Base-by-base conservation (phyloP, 2,329 filamentous ascomycete species). In the Colletotrichum higginsianum region DNA sequence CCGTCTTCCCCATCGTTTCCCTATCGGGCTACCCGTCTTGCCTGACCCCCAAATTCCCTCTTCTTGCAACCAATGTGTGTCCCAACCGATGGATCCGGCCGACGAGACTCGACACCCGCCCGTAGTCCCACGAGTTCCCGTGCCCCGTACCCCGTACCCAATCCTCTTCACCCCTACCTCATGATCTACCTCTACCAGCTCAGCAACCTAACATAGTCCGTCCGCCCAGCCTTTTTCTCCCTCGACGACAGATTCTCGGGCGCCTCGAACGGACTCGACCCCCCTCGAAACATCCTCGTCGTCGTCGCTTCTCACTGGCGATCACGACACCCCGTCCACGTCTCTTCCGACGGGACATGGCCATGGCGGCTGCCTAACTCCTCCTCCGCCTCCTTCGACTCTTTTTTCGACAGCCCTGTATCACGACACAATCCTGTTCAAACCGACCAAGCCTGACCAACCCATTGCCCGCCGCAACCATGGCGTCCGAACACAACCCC, bases 401-500 rank as follows among this genome's bases (percentile, higher is more conserved):
- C 5, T 30, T 57, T 50, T 56, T 57, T 61, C 63, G 63, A 71
- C 42, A 67, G 46, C 35, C 50, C 57, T 58, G 21, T 16, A 67
- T 42, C n/a, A 61, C 40, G 38, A 57, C n/a, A 63, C 30, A 40
- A 30, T 50, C 42, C 56, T 64, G 57, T 18, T 26, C 26, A 53
- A 35, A 18, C 46, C 26, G 35, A 35, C 50, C 65, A 52, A 68
- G 46, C 57, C 65, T 40, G 53, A 30, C 26, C 26, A 30, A 40
- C 26, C 53, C 53, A 40, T 53, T 58, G 58, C 65, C 40, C 38
- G 47, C 47, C 46, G 30, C 30, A 50, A 74, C 80, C 60, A 79
- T 84, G 68, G 79, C 78, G 58, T 83, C 70, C 70, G 55, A 70
- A 72, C 70, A 69, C 53, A 89, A 89, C 75, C 87, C 87, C 13